A percentile compares a stretch with the other conserved stretches of the same genome.
These are phyloP conservation scores for Sugiyamaella japonica DNA, from an alignment of 1,139 yeast genomes.

Conservation along the genomic window DNA sequence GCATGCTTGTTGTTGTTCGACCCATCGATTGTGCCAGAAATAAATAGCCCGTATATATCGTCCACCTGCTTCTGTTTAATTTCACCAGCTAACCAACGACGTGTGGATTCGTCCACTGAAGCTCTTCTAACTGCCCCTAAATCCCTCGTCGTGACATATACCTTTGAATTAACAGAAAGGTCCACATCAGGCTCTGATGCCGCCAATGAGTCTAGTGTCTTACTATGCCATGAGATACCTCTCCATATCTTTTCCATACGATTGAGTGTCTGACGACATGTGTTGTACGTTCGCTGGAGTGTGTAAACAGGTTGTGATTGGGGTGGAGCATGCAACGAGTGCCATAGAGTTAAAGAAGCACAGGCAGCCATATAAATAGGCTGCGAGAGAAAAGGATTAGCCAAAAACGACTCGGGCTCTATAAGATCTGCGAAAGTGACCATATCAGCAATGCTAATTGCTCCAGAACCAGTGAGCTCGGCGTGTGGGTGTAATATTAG, in stretches of 20 bases:
- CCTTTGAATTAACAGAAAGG: constrained; percentile 29
- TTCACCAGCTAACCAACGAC: constrained; percentile 32
- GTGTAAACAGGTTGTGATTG: constrained; percentile 31
- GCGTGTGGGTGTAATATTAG: constrained; percentile 29
- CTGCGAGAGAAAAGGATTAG: constrained; percentile 35
- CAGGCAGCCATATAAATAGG: constrained; percentile 36
- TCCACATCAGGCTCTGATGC: constrained; percentile 37
- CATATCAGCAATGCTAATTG: constrained; percentile 37
- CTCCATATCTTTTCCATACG: constrained; percentile 33
- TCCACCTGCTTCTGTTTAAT: constrained; percentile 26
- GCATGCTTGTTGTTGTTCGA: background rate
- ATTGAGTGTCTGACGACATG: constrained; percentile 31
- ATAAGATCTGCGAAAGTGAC: constrained; percentile 35
- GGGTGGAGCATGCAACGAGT: constrained; percentile 27
- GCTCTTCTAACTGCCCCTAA: constrained; percentile 33
- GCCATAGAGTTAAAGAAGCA: constrained; percentile 33
- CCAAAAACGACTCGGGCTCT: constrained; percentile 33
- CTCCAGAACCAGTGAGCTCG: constrained; percentile 35
- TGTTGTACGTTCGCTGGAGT: constrained; percentile 30
- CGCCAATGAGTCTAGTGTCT: constrained; percentile 33
- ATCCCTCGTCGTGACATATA: constrained; percentile 29
- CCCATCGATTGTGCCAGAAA: constrained; percentile 31
- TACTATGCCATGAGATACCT: constrained; percentile 36
- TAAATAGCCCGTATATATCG: constrained; percentile 32
- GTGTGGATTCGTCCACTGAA: constrained; percentile 31